phyloP scores from a whole-genome alignment of 1,284 basidiomycete species.

The Agaricales sp. region DNA sequence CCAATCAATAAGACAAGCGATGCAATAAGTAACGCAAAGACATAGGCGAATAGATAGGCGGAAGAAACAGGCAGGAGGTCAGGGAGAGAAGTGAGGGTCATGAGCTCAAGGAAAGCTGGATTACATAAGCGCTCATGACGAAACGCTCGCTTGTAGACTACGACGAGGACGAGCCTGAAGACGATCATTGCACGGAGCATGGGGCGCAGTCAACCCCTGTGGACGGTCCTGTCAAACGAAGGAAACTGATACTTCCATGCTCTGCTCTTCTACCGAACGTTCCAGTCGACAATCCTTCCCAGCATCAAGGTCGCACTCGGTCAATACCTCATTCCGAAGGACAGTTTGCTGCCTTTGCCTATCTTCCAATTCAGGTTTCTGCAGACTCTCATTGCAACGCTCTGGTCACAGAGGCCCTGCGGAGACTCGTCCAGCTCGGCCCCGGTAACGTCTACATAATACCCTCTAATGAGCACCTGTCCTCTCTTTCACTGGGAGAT shows the following conservation, averaged over 20 bases:
- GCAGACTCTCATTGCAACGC: constrained; percentile 29
- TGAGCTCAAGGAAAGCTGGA: constrained; percentile 1
- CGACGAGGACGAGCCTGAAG: background rate
- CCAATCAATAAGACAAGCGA: constrained; percentile 46
- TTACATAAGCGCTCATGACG: background rate
- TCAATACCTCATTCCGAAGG: constrained; percentile 68
- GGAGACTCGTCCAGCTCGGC: constrained; percentile 14
- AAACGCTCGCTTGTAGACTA: background rate
- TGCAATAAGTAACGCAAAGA: constrained; percentile 40
- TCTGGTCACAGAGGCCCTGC: constrained; percentile 39
- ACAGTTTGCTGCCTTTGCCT: constrained; percentile 70
- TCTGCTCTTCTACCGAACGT: constrained; percentile 30
- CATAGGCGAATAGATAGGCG: constrained; percentile 39
- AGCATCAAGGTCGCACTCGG: constrained; percentile 75
- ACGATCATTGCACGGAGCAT: background rate
- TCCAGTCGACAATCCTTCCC: constrained; percentile 53
- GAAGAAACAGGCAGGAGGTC: constrained; percentile 17
- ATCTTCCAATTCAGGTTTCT: constrained; percentile 45
- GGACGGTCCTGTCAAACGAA: background rate
- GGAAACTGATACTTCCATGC: constrained; percentile 41
- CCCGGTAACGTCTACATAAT: constrained; percentile 29
- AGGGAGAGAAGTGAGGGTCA: background rate
- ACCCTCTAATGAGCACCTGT: constrained; percentile 34
- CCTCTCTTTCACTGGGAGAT: constrained; percentile 9
- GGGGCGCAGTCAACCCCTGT: background rate